These are phyloP conservation scores for Papilionanthe hybrid DNA, from an alignment of 116 monocot species.

Conservation along the genomic window DNA sequence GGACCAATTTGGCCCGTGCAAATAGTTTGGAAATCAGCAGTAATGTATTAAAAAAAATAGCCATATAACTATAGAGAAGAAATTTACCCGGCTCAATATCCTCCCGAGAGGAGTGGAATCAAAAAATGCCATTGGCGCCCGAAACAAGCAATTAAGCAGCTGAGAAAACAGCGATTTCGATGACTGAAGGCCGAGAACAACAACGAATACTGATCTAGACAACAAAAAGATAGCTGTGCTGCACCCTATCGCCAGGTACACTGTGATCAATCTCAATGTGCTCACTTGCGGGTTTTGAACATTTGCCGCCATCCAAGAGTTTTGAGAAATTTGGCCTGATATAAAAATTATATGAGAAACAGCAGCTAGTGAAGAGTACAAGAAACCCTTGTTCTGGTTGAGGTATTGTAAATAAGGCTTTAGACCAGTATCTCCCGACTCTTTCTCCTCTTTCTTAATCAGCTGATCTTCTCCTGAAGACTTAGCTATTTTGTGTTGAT, in stretches of 20 bases:
- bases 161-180: slow-evolving; percentile 74
- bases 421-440: slow-evolving; percentile 53
- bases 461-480: slow-evolving; percentile 41
- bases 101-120: slow-evolving; percentile 85
- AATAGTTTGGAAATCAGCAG: no score
- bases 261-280: slow-evolving; percentile 50
- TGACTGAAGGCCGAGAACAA: slow-evolving; percentile 59
- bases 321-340: slow-evolving; percentile 71
- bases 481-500: slow-evolving; percentile 15
- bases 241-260: slow-evolving; percentile 65
- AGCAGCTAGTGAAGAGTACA: slow-evolving; percentile 28
- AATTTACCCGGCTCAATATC: slow-evolving; percentile 69
- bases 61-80: not conserved
- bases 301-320: slow-evolving; percentile 89
- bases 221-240: slow-evolving; percentile 49
- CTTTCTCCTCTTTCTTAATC: slow-evolving; percentile 80
- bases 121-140: slow-evolving; percentile 80
- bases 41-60: not conserved
- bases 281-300: slow-evolving; percentile 69
- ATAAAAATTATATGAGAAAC: slow-evolving; percentile 55
- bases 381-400: slow-evolving; percentile 62
- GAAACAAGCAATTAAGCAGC: slow-evolving; percentile 63
- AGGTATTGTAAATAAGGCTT: slow-evolving; percentile 69
- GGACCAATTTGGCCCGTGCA: no score
- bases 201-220: slow-evolving; percentile 45